A percentile compares a stretch with the other conserved stretches of the same genome.
Evolutionary conservation across 2,329 filamentous ascomycete genomes (phyloP).

Genomic region (Penicillium sclerotigenum): DNA sequence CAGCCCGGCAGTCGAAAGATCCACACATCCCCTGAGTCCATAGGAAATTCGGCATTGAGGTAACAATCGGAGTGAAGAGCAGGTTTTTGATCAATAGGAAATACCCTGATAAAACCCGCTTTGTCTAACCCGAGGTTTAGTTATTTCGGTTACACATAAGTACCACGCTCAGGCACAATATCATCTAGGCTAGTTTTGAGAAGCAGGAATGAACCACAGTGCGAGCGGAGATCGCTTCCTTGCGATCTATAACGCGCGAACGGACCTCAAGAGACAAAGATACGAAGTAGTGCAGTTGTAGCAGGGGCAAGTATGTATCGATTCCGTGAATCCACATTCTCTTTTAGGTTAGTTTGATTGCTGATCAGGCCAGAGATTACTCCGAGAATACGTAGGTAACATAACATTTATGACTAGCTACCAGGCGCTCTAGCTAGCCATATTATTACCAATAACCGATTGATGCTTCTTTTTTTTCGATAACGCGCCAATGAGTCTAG

Average conservation of each 20-base stretch:
- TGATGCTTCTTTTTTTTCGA: not conserved
- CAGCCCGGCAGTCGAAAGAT: not conserved
- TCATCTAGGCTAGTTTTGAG: not conserved
- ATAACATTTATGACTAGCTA: not conserved
- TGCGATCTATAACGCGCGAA: not conserved
- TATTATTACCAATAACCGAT: not conserved
- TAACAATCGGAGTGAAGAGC: not conserved
- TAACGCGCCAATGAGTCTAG: not conserved
- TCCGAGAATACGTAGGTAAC: not conserved
- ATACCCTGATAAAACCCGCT: not conserved
- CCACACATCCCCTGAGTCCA: slow-evolving; percentile 5
- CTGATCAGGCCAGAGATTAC: slow-evolving; percentile 1
- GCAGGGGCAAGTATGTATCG: not conserved
- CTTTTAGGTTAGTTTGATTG: not conserved
- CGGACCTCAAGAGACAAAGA: not conserved
- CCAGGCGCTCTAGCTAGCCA: not conserved
- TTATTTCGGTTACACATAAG: slow-evolving; percentile 12
- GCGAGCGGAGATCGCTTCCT: not conserved
- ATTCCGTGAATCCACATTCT: not conserved
- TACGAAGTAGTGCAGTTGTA: not conserved
- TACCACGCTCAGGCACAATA: not conserved
- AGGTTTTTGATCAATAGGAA: not conserved
- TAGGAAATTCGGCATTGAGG: not conserved
- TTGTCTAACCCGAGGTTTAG: not conserved
- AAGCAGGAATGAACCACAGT: not conserved